A percentile compares a stretch with the other conserved stretches of the same genome.
Conservation (phyloP, 352 stramenopile genomes). For the Pythium rishiriense region DNA sequence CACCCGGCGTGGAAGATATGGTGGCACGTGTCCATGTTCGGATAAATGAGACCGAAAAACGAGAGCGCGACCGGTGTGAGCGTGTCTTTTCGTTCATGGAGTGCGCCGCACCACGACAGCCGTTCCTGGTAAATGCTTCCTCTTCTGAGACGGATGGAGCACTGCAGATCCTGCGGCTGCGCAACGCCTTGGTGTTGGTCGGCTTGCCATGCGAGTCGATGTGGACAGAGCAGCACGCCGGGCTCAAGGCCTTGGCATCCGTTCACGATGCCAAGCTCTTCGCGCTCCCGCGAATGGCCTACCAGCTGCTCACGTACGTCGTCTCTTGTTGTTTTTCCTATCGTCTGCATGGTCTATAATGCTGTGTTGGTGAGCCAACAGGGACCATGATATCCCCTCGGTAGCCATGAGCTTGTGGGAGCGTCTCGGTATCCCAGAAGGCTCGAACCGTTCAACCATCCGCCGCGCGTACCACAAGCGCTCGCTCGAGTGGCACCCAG, state of each 20-base stretch:
- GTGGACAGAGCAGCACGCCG: slow-evolving; percentile 39
- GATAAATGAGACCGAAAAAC: slow-evolving; percentile 23
- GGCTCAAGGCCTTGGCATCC: slow-evolving; percentile 30
- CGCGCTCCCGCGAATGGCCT: slow-evolving; percentile 38
- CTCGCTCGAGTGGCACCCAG: slow-evolving; percentile 70
- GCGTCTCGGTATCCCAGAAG: slow-evolving; percentile 42
- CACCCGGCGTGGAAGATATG: slow-evolving; percentile 29
- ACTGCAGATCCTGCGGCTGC: slow-evolving; percentile 14
- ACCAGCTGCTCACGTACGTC: slow-evolving; percentile 61
- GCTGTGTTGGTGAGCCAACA: slow-evolving; percentile 16
- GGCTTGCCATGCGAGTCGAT: slow-evolving; percentile 36
- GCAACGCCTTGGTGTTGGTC: background rate
- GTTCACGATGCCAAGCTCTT: slow-evolving; percentile 34
- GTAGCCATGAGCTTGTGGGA: slow-evolving; percentile 49
- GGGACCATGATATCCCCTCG: slow-evolving; percentile 37
- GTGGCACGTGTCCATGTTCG: slow-evolving; percentile 47
- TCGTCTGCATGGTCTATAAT: background rate
- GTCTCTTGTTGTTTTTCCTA: background rate
- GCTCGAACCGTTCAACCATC: slow-evolving; percentile 45
- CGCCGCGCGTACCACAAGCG: slow-evolving; percentile 57
- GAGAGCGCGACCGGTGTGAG: slow-evolving; percentile 1
- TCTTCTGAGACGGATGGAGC: background rate
- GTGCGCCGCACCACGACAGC: slow-evolving; percentile 7
- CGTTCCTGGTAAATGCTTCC: background rate
- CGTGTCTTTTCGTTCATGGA: slow-evolving; percentile 22